Percentiles rank a stretch among this genome's conserved stretches.
These are phyloP conservation scores for Saccharomyces paradoxus DNA, from an alignment of 805 yeast genomes.

Conservation along the genomic window DNA sequence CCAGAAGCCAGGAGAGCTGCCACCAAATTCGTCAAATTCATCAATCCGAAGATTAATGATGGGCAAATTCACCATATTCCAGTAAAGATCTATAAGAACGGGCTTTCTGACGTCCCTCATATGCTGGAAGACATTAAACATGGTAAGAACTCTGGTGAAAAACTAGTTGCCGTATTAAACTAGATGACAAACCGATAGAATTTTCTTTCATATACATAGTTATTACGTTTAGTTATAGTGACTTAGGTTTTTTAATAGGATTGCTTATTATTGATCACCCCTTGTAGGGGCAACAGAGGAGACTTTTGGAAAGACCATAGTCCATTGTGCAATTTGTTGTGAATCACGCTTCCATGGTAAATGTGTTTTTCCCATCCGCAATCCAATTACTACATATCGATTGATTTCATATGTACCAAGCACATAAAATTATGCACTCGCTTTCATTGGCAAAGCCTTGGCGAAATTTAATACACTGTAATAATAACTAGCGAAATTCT, in stretches of 20 bases:
- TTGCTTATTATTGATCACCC: background rate
- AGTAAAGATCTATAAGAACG: constrained; percentile 23
- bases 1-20: constrained; percentile 21
- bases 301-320: background rate
- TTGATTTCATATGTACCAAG: background rate
- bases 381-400: background rate
- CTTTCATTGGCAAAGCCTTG: background rate
- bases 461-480: background rate
- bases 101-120: constrained; percentile 25
- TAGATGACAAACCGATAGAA: too few relatives aligned
- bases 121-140: constrained; percentile 18
- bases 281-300: too few relatives aligned
- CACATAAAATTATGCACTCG: background rate
- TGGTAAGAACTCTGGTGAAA: constrained; percentile 26
- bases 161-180: constrained; percentile 19
- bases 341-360: too few relatives aligned
- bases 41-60: constrained; percentile 14
- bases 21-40: constrained; percentile 23
- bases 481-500: too few relatives aligned
- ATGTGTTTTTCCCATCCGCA: background rate
- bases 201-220: too few relatives aligned
- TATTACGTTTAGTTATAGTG: background rate
- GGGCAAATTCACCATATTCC: constrained; percentile 30
- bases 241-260: too few relatives aligned
- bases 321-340: background rate